A percentile compares a stretch with the other conserved stretches of the same genome.
phyloP scores from a whole-genome alignment of 2,329 filamentous ascomycete genomes.

The Lithohypha guttulata region DNA sequence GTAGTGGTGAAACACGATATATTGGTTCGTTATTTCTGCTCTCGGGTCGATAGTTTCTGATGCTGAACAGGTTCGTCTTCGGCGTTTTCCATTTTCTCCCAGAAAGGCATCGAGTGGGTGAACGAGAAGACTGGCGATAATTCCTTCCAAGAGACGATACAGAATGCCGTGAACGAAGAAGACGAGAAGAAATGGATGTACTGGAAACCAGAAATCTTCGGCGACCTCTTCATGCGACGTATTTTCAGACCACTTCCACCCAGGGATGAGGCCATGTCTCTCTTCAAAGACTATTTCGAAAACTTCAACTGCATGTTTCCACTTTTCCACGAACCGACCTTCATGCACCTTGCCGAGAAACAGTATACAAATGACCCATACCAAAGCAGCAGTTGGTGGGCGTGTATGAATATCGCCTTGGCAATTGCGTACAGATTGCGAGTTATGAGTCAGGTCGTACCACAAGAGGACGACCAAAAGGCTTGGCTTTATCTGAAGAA shows the following conservation, averaged over 20 bases:
- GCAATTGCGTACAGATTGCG: constrained; percentile 88
- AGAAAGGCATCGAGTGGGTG: constrained; percentile 96
- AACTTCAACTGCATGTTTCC: constrained; percentile 99
- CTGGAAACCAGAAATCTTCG: constrained; percentile 97
- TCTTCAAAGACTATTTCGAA: constrained; percentile 90
- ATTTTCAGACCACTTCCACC: constrained; percentile 75
- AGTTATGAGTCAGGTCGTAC: constrained; percentile 88
- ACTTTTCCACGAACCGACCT: constrained; percentile 92
- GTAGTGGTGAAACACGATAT: constrained; percentile 86
- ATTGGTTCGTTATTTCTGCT: constrained; percentile 54
- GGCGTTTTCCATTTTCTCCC: constrained; percentile 96
- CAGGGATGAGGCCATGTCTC: constrained; percentile 74
- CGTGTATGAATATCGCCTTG: constrained; percentile 82
- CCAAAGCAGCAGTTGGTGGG: constrained; percentile 96
- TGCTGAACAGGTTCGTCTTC: constrained; percentile 67
- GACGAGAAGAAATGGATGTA: constrained; percentile 84
- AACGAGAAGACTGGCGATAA: constrained; percentile 94
- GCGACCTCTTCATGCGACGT: constrained; percentile 76
- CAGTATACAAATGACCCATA: constrained; percentile 92
- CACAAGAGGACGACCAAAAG: constrained; percentile 83
- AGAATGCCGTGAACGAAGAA: constrained; percentile 61
- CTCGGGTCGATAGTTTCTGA: constrained; percentile 19
- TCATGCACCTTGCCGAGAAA: constrained; percentile 91
- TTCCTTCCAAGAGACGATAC: constrained; percentile 92
- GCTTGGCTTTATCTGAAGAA: constrained; percentile 97